phyloP scores from a whole-genome alignment of 2,329 filamentous ascomycete species.

The Ophiostoma triangulosporum region DNA sequence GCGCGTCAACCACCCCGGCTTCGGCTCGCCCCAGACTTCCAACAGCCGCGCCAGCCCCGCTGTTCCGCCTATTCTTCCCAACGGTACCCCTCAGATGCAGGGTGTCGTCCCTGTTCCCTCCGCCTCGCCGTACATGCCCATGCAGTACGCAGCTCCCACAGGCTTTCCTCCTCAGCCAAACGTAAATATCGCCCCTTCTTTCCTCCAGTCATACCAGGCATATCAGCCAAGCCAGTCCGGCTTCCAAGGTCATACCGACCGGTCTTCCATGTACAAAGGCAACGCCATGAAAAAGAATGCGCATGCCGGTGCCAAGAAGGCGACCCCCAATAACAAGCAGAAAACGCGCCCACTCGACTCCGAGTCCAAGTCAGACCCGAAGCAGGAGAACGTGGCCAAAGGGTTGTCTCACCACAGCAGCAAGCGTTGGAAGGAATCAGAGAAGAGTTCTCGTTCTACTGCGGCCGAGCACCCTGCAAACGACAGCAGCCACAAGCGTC shows the following conservation, averaged over 20 bases:
- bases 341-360: slow-evolving; percentile 25
- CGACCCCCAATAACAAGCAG: slow-evolving; percentile 21
- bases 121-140: slow-evolving; percentile 26
- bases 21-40: slow-evolving; percentile 44
- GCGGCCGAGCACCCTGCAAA: background rate
- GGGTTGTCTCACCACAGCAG: slow-evolving; percentile 24
- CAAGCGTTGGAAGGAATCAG: slow-evolving; percentile 29
- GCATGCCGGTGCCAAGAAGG: slow-evolving; percentile 34
- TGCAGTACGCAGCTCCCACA: background rate
- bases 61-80: slow-evolving; percentile 42
- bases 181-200: slow-evolving; percentile 12
- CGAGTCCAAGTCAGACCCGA: slow-evolving; percentile 15
- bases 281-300: slow-evolving; percentile 29
- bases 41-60: slow-evolving; percentile 46
- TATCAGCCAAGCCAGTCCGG: background rate
- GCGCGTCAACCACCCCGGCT: slow-evolving; percentile 27
- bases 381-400: background rate
- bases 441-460: slow-evolving; percentile 8
- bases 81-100: slow-evolving; percentile 56
- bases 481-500: background rate
- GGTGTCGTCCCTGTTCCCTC: slow-evolving; percentile 40
- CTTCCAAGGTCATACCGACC: background rate
- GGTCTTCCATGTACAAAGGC: slow-evolving; percentile 18
- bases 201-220: background rate
- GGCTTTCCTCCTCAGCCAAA: slow-evolving; percentile 12